Conservation (phyloP, 805 yeast genomes). For the Cyberlindnera suaveolens region DNA sequence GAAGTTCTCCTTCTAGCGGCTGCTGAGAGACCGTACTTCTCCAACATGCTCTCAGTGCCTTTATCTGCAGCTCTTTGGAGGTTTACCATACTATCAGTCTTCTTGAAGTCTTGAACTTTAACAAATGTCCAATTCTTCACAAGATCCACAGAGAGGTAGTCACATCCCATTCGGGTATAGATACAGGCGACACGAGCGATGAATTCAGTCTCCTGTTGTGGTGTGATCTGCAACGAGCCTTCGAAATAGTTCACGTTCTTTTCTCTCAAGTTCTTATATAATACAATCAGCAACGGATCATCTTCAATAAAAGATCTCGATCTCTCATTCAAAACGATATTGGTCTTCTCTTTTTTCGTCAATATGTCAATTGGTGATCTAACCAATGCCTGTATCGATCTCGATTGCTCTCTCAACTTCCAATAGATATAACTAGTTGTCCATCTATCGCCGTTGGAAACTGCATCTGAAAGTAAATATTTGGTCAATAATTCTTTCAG, state of each 20-base stretch:
- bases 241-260: constrained; percentile 42
- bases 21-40: constrained; percentile 23
- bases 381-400: constrained; percentile 60
- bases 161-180: constrained; percentile 89
- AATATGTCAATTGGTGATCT: constrained; percentile 42
- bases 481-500: constrained; percentile 42
- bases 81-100: constrained; percentile 8
- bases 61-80: constrained; percentile 3
- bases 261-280: constrained; percentile 57
- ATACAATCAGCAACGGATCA: constrained; percentile 73
- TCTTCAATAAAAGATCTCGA: constrained; percentile 50
- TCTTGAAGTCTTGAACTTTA: constrained; percentile 14
- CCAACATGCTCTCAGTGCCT: constrained; percentile 12
- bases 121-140: constrained; percentile 64
- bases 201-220: constrained; percentile 51
- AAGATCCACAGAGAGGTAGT: constrained; percentile 59
- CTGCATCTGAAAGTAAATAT: constrained; percentile 49
- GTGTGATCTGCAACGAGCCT: constrained; percentile 38
- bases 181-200: constrained; percentile 58
- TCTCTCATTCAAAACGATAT: constrained; percentile 15
- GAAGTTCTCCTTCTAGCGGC: constrained; percentile 19
- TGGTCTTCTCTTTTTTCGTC: constrained; percentile 25
- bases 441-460: constrained; percentile 72
- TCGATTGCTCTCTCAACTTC: constrained; percentile 44
- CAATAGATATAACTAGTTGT: constrained; percentile 73